phyloP scores from a whole-genome alignment of 345 rosid species.

The Citrus medica region DNA sequence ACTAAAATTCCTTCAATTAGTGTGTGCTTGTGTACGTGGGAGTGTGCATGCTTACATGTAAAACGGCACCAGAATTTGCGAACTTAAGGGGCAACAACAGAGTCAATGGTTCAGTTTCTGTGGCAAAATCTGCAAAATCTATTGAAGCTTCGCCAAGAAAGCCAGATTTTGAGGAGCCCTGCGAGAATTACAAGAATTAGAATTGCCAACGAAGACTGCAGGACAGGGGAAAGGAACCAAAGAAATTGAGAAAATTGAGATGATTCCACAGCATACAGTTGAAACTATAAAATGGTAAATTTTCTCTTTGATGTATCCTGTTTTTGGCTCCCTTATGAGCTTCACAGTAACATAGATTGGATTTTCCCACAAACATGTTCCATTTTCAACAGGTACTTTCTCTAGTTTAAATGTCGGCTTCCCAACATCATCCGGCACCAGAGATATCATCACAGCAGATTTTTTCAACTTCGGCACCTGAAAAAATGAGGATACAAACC shows the following conservation, averaged over 20 bases:
- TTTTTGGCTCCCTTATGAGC: constrained; percentile 55
- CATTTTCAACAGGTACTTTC: constrained; percentile 66
- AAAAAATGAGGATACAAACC: constrained; percentile 20
- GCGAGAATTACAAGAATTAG: constrained; percentile 21
- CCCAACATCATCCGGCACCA: constrained; percentile 93
- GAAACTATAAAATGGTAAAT: constrained; percentile 85
- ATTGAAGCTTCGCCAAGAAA: constrained; percentile 89
- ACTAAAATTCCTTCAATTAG: not conserved
- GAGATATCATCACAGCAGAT: constrained; percentile 68
- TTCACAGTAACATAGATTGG: constrained; percentile 78
- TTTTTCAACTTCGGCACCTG: constrained; percentile 90
- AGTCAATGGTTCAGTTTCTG: constrained; percentile 57
- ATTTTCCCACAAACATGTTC: constrained; percentile 83
- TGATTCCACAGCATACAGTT: constrained; percentile 41
- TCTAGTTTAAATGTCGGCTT: constrained; percentile 76
- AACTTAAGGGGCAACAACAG: constrained; percentile 85
- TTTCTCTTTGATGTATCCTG: constrained; percentile 74
- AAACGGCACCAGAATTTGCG: constrained; percentile 81
- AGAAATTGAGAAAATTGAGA: not conserved
- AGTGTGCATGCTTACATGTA: constrained; percentile 48
- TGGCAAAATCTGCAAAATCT: constrained; percentile 82
- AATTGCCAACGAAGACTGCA: not conserved
- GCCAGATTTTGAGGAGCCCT: constrained; percentile 86
- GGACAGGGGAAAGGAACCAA: not conserved
- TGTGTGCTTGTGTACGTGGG: not conserved